Base-by-base conservation (phyloP, 1,284 basidiomycete species). In the Cutaneotrichosporon spelunceum region DNA sequence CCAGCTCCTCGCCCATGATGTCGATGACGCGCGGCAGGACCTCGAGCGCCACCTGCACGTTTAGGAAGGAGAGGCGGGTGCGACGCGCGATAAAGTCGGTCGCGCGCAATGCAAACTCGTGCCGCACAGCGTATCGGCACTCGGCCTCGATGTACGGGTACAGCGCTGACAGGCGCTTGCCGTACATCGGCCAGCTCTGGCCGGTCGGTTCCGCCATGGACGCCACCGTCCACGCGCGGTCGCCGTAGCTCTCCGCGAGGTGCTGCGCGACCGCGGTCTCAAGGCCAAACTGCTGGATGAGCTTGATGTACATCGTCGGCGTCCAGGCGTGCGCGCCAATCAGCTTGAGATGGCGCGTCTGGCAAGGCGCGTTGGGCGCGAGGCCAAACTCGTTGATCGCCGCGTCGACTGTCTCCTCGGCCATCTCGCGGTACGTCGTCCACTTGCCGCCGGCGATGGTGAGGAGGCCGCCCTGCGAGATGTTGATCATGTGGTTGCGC, bases 381-480 rank as follows among this genome's bases (percentile, higher is more conserved):
- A 80, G 79, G 72, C 86, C 79, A 80, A 91, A 97, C 59, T 85
- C 85, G 76, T 90, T 84, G 66, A 98, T 83, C 11, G 94, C 95
- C 61, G 84, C 83, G 79, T 98, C 91, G 53, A 98, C 89, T 0
- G 93, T 91, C 82, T 99, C 93, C 81, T 94, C 86, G 33, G 95
- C 93, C 95, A 98, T 98, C 56, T 89, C 89, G 58, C 92, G 83
- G 79, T 98, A 99, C 30, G 95, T 98, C 57, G 95, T 99, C 95
- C 95, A 99, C 80, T 98, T 99, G 6, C 95, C 95, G 52, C 95
- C 95, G 8, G 93, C 93, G 71, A 98, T 95, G 21, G 94, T 98
- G 63, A 99, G 79, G 68, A 99, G 81, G 23, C 93, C 93, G 66
- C 86, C 87, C 33, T 85, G 83, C 57, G 85, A 86, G 45, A 94